These are phyloP conservation scores for Candida germanica DNA, from an alignment of 805 yeast species.

Conservation along the genomic window DNA sequence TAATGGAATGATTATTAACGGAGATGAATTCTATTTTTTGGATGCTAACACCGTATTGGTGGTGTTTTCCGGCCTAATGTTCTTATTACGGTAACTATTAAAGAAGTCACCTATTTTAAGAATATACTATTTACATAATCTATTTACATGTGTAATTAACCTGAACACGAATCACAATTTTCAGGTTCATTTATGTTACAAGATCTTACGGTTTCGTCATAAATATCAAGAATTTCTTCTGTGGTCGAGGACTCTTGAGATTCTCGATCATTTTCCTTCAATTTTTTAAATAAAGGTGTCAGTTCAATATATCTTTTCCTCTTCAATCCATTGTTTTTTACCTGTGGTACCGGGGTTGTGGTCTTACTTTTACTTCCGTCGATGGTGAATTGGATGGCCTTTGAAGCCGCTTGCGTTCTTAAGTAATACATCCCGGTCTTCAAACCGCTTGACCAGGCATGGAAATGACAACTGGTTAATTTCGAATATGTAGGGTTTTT, in stretches of 20 bases:
- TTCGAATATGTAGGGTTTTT: slow-evolving; percentile 35
- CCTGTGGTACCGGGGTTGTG: not conserved
- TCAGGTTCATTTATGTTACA: slow-evolving; percentile 27
- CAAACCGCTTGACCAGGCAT: slow-evolving; percentile 37
- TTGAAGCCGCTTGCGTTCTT: slow-evolving; percentile 36
- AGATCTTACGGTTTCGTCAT: slow-evolving; percentile 31
- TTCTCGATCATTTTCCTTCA: no score
- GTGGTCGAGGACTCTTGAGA: no score
- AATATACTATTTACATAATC: slow-evolving; percentile 7
- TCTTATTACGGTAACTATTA: no score
- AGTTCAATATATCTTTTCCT: slow-evolving; percentile 22
- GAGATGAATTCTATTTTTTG: no score
- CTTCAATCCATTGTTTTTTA: slow-evolving; percentile 10
- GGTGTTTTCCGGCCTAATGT: no score
- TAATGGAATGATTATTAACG: no score
- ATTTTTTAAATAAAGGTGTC: no score
- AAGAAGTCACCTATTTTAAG: not conserved
- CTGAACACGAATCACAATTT: slow-evolving; percentile 42
- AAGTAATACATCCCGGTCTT: slow-evolving; percentile 41
- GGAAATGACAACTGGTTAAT: slow-evolving; percentile 44
- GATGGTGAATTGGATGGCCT: slow-evolving; percentile 37
- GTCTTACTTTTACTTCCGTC: slow-evolving; percentile 15
- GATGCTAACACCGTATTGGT: no score
- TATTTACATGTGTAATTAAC: slow-evolving; percentile 13
- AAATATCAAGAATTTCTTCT: slow-evolving; percentile 19